A percentile compares a stretch with the other conserved stretches of the same genome.
Evolutionary conservation across 2,329 filamentous ascomycete genomes (phyloP).

Genomic region (Sporothrix globosa): DNA sequence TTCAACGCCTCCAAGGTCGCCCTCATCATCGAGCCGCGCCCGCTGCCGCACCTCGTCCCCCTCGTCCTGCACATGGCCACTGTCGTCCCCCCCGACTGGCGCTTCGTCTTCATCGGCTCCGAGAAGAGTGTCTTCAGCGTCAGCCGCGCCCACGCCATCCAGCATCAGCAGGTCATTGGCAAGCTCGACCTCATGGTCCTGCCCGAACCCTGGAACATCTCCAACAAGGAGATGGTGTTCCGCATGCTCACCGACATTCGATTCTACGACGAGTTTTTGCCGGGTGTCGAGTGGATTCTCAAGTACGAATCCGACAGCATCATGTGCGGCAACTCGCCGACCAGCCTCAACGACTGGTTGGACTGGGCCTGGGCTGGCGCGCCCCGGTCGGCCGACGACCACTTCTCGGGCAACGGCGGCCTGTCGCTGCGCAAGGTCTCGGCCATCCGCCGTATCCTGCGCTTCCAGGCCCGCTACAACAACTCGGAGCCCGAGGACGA

Average conservation of each 20-base stretch:
- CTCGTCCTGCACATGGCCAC: slow-evolving; percentile 57
- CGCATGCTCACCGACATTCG: slow-evolving; percentile 54
- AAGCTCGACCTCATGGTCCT: slow-evolving; percentile 57
- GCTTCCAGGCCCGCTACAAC: slow-evolving; percentile 55
- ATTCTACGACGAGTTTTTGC: slow-evolving; percentile 58
- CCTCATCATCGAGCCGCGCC: slow-evolving; percentile 55
- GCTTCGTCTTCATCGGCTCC: slow-evolving; percentile 57
- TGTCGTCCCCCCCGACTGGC: slow-evolving; percentile 59
- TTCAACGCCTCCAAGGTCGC: slow-evolving; percentile 57
- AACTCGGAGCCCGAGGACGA: slow-evolving; percentile 57
- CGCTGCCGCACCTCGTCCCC: slow-evolving; percentile 53
- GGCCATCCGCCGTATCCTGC: slow-evolving; percentile 53
- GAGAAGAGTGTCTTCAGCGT: slow-evolving; percentile 53
- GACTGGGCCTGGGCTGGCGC: slow-evolving; percentile 60
- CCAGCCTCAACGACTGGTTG: slow-evolving; percentile 57
- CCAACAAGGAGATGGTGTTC: slow-evolving; percentile 53
- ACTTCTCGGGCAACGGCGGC: slow-evolving; percentile 58
- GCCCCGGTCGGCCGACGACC: slow-evolving; percentile 51
- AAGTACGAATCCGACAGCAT: slow-evolving; percentile 61
- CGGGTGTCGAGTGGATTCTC: slow-evolving; percentile 57
- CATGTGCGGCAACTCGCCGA: slow-evolving; percentile 57
- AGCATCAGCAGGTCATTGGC: slow-evolving; percentile 54
- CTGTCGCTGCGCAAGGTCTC: slow-evolving; percentile 58
- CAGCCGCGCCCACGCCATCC: slow-evolving; percentile 51
- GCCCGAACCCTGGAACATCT: slow-evolving; percentile 53